Evolutionary conservation across 2,329 filamentous ascomycete species (phyloP).

Genomic region (Mollisia scopiformis): DNA sequence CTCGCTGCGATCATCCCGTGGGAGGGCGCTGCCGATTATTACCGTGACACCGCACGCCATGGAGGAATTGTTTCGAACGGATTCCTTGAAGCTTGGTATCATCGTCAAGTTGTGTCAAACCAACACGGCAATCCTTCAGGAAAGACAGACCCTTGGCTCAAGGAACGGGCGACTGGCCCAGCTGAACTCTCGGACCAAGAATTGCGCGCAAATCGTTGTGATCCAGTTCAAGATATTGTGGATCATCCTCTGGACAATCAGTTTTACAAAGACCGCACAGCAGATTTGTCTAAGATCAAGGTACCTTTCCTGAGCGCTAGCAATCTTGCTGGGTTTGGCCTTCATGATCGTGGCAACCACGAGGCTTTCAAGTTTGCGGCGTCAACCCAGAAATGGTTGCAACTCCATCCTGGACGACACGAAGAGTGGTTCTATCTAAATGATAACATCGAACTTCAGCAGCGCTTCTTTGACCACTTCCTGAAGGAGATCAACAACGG

Average conservation of each 20-base stretch:
- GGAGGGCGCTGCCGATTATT: constrained; percentile 45
- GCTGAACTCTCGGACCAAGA: background rate
- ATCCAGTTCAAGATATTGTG: background rate
- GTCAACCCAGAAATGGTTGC: background rate
- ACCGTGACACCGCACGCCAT: background rate
- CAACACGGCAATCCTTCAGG: background rate
- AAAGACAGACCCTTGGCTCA: background rate
- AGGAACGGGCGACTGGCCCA: background rate
- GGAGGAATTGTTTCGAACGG: background rate
- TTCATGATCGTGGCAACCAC: background rate
- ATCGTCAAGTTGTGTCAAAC: background rate
- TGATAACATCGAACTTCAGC: background rate
- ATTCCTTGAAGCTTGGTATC: background rate
- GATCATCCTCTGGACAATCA: background rate
- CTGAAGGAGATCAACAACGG: background rate
- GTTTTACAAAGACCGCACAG: background rate
- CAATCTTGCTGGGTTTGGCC: background rate
- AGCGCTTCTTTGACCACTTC: background rate
- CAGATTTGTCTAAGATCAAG: background rate
- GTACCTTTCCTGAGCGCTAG: background rate
- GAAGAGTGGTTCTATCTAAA: background rate
- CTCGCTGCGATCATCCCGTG: constrained; percentile 53
- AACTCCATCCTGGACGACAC: background rate
- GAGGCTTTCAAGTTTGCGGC: background rate
- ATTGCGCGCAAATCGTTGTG: background rate